A percentile compares a stretch with the other conserved stretches of the same genome.
Evolutionary conservation across 2,329 filamentous ascomycete species (phyloP).

Genomic region (Lecanoromycetidae sp.): DNA sequence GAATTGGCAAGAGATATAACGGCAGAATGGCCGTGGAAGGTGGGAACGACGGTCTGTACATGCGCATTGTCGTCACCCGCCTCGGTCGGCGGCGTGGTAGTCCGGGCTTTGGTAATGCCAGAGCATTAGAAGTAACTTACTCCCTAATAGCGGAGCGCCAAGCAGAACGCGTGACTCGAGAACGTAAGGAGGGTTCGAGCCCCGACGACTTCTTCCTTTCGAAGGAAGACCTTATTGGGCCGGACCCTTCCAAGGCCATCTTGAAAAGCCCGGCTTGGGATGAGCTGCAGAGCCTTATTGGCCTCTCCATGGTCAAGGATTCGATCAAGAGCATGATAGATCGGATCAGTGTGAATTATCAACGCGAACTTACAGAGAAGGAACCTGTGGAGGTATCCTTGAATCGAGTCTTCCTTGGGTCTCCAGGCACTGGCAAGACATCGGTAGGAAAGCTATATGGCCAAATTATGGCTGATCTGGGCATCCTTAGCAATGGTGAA

Average conservation of each 20-base stretch:
- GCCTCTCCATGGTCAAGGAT: slow-evolving; percentile 50
- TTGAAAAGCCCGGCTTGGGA: slow-evolving; percentile 43
- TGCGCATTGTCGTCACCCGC: slow-evolving; percentile 49
- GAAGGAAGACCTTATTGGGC: slow-evolving; percentile 60
- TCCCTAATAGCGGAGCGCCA: slow-evolving; percentile 46
- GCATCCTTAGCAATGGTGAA: slow-evolving; percentile 56
- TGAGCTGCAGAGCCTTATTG: slow-evolving; percentile 46
- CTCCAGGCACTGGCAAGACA: slow-evolving; percentile 65
- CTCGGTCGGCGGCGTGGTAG: slow-evolving; percentile 50
- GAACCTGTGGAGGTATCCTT: slow-evolving; percentile 47
- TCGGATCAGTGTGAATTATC: slow-evolving; percentile 51
- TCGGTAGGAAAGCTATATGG: slow-evolving; percentile 64
- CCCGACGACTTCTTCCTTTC: slow-evolving; percentile 50
- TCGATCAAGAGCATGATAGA: slow-evolving; percentile 48
- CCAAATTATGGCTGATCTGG: slow-evolving; percentile 53
- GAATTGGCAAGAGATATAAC: slow-evolving; percentile 43
- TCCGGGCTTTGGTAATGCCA: slow-evolving; percentile 62
- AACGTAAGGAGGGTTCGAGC: slow-evolving; percentile 30
- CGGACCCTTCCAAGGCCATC: slow-evolving; percentile 47
- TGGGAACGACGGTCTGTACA: slow-evolving; percentile 48
- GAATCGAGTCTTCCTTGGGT: slow-evolving; percentile 59
- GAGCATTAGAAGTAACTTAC: slow-evolving; percentile 53
- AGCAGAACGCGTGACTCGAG: slow-evolving; percentile 39
- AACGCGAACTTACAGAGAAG: slow-evolving; percentile 51
- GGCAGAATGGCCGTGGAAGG: slow-evolving; percentile 48